phyloP scores from a whole-genome alignment of 2,329 filamentous ascomycete species.

The Xylariaceae sp. region DNA sequence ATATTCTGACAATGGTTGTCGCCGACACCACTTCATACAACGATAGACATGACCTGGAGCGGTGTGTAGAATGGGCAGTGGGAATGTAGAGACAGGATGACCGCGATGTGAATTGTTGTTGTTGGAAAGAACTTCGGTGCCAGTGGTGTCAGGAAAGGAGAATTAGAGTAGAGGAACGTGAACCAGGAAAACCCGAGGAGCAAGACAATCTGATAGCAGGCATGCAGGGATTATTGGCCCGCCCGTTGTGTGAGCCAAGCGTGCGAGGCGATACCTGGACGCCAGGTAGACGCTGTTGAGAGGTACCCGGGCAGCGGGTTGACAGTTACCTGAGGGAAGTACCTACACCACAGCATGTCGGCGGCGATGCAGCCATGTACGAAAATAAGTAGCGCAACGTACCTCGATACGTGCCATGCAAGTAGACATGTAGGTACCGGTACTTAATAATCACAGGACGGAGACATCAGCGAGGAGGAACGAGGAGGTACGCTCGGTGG shows the following conservation, averaged over 20 bases:
- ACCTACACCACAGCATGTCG: neutral
- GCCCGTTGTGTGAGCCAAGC: constrained; percentile 11
- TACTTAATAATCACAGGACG: neutral
- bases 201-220: constrained; percentile 16
- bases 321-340: neutral
- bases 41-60: constrained; percentile 14
- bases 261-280: constrained; percentile 3
- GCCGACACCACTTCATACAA: constrained; percentile 18
- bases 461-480: neutral
- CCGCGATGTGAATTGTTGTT: constrained; percentile 8
- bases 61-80: constrained; percentile 1
- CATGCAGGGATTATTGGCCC: constrained; percentile 12
- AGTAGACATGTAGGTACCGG: neutral
- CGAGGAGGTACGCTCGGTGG: neutral
- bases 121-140: constrained; percentile 2
- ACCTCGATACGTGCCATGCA: neutral
- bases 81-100: constrained; percentile 4
- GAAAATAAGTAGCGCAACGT: neutral
- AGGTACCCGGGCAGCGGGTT: neutral
- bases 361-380: neutral
- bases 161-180: constrained; percentile 13
- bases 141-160: constrained; percentile 18
- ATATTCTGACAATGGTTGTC: constrained; percentile 11
- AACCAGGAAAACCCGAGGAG: constrained; percentile 18
- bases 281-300: neutral